Conservation (phyloP, 768 basidiomycete species). For the Russula sp. region DNA sequence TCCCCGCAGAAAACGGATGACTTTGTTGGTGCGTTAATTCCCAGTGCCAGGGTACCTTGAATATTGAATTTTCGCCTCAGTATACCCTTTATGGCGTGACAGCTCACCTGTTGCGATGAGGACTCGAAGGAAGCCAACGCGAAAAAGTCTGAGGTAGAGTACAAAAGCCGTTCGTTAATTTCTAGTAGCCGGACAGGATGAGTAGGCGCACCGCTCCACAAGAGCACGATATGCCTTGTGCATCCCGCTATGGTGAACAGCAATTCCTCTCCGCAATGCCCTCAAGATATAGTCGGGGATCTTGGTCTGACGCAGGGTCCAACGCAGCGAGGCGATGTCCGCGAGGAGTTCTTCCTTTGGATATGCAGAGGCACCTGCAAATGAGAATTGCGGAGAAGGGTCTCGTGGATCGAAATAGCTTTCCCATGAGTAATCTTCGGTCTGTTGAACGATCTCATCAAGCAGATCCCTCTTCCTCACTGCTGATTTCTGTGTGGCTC, state of each 20-base stretch:
- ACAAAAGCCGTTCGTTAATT: neutral
- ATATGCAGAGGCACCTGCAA: constrained; percentile 41
- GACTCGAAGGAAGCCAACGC: constrained; percentile 54
- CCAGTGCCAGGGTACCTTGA: constrained; percentile 58
- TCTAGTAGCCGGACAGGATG: neutral
- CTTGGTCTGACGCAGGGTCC: constrained; percentile 26
- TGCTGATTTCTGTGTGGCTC: constrained; percentile 34
- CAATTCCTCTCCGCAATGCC: constrained; percentile 53
- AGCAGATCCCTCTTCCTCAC: constrained; percentile 33
- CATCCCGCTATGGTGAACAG: constrained; percentile 67
- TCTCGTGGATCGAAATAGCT: constrained; percentile 49
- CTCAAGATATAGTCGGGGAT: constrained; percentile 38
- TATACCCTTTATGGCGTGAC: neutral
- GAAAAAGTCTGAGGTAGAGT: constrained; percentile 41
- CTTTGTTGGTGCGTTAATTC: constrained; percentile 68
- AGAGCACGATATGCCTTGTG: constrained; percentile 50
- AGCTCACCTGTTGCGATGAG: constrained; percentile 54
- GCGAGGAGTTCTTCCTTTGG: constrained; percentile 41
- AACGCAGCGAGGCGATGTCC: constrained; percentile 37
- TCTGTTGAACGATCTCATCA: constrained; percentile 24
- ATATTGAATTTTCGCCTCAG: neutral
- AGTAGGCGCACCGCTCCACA: constrained; percentile 42
- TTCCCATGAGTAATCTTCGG: constrained; percentile 36
- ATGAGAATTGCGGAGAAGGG: constrained; percentile 54
- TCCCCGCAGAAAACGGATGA: constrained; percentile 59